Evolutionary conservation across 1,139 yeast genomes (phyloP).

Genomic region (Pichia norvegensis): DNA sequence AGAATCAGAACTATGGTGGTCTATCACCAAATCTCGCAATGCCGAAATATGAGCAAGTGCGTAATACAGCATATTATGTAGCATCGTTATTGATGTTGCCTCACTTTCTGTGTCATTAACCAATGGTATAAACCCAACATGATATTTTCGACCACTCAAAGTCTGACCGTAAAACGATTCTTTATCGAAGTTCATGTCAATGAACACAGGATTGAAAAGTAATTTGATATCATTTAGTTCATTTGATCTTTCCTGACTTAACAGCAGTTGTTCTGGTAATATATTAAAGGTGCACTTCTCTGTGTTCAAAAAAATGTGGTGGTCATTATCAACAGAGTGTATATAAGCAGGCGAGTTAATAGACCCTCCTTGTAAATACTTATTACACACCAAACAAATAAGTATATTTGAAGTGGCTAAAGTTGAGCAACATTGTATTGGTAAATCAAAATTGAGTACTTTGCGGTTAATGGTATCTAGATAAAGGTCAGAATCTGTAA

Average conservation of each 20-base stretch:
- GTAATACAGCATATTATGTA: constrained; percentile 46
- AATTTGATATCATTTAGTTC: constrained; percentile 46
- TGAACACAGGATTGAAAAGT: constrained; percentile 47
- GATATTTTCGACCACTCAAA: constrained; percentile 38
- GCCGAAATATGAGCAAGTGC: constrained; percentile 46
- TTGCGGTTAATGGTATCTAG: constrained; percentile 49
- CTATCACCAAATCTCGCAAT: constrained; percentile 45
- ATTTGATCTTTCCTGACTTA: constrained; percentile 25
- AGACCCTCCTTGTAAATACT: constrained; percentile 63
- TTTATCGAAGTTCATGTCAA: constrained; percentile 26
- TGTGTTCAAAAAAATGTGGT: constrained; percentile 57
- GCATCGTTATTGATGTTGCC: not conserved
- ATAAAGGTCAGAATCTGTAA: constrained; percentile 28
- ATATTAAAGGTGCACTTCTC: constrained; percentile 41
- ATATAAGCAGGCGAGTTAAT: constrained; percentile 55
- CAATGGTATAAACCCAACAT: constrained; percentile 60
- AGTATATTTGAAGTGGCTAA: constrained; percentile 55
- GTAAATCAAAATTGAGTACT: constrained; percentile 62
- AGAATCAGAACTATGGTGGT: constrained; percentile 21
- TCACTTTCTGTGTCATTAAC: constrained; percentile 44
- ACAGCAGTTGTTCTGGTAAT: constrained; percentile 53
- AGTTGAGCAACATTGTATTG: constrained; percentile 57
- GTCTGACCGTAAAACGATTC: constrained; percentile 29
- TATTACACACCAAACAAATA: constrained; percentile 69
- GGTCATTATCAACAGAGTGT: constrained; percentile 57